Conservation (phyloP, 1,284 basidiomycete genomes). For the Ceratorhiza oryzae-sativae region DNA sequence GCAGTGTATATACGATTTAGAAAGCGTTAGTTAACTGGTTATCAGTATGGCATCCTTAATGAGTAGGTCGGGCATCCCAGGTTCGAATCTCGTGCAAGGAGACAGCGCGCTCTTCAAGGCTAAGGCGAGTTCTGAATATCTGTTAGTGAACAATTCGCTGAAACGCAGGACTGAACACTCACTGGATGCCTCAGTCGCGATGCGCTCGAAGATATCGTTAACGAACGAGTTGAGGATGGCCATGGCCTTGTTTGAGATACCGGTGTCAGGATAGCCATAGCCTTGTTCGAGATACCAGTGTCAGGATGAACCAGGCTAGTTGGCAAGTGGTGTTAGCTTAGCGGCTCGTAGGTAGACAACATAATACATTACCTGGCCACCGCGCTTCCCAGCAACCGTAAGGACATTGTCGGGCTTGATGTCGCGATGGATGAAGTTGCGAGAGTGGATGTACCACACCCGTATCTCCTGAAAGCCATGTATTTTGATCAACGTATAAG, state of each 20-base stretch:
- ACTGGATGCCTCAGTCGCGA: slow-evolving; percentile 86
- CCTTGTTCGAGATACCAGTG: not conserved
- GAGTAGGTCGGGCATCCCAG: slow-evolving; percentile 53
- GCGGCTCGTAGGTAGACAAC: slow-evolving; percentile 69
- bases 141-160: not conserved
- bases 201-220: slow-evolving; percentile 90
- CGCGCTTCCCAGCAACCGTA: slow-evolving; percentile 66
- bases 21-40: no score
- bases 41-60: slow-evolving; percentile 51
- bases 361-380: slow-evolving; percentile 90
- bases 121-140: slow-evolving; percentile 65
- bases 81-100: slow-evolving; percentile 94
- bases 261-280: slow-evolving; percentile 88
- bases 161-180: slow-evolving; percentile 45
- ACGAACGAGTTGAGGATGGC: slow-evolving; percentile 92
- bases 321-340: slow-evolving; percentile 59
- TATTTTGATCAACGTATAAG: not conserved
- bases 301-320: slow-evolving; percentile 17
- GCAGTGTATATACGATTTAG: no score
- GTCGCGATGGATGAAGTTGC: slow-evolving; percentile 10
- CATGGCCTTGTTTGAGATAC: slow-evolving; percentile 98
- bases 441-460: not conserved
- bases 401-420: slow-evolving; percentile 18
- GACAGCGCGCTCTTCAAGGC: slow-evolving; percentile 96
- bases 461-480: not conserved